Conservation (phyloP, 2,329 filamentous ascomycete species). For the Cryphonectria japonica region DNA sequence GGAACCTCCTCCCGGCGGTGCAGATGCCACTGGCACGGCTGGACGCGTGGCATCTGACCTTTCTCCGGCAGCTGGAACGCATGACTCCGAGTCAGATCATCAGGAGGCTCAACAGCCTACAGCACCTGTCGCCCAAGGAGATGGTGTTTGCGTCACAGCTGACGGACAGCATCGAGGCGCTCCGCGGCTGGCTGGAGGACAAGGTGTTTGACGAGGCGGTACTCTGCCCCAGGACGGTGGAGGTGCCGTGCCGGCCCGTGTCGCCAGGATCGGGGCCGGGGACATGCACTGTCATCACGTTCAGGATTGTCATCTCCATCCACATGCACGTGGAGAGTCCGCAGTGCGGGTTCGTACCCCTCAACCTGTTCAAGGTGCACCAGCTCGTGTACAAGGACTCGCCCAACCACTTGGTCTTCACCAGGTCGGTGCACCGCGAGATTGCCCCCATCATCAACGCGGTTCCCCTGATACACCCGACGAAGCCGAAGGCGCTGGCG, state of each 20-base stretch:
- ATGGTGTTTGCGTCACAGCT: slow-evolving; percentile 51
- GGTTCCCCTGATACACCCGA: slow-evolving; percentile 31
- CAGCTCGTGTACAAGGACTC: slow-evolving; percentile 63
- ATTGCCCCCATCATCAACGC: slow-evolving; percentile 54
- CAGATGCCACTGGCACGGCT: slow-evolving; percentile 57
- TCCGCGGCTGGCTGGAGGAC: slow-evolving; percentile 49
- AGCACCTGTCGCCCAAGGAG: slow-evolving; percentile 44
- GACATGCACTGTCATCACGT: slow-evolving; percentile 41
- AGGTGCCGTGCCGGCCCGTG: slow-evolving; percentile 44
- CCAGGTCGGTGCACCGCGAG: slow-evolving; percentile 63
- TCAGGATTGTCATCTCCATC: slow-evolving; percentile 54
- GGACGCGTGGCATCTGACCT: slow-evolving; percentile 57
- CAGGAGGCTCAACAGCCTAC: slow-evolving; percentile 43
- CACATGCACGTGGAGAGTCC: slow-evolving; percentile 48
- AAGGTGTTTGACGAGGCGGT: slow-evolving; percentile 51
- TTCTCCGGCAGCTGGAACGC: slow-evolving; percentile 55
- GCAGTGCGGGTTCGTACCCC: slow-evolving; percentile 52
- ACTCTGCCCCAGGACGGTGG: slow-evolving; percentile 47
- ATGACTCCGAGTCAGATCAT: slow-evolving; percentile 46
- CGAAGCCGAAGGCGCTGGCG: slow-evolving; percentile 24
- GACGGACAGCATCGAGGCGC: slow-evolving; percentile 44
- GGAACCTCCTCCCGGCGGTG: slow-evolving; percentile 64
- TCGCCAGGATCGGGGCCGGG: slow-evolving; percentile 34
- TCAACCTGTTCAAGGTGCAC: slow-evolving; percentile 53
- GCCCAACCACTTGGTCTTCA: slow-evolving; percentile 61